phyloP scores from a whole-genome alignment of 768 basidiomycete species.

The Dendrothele bispora region DNA sequence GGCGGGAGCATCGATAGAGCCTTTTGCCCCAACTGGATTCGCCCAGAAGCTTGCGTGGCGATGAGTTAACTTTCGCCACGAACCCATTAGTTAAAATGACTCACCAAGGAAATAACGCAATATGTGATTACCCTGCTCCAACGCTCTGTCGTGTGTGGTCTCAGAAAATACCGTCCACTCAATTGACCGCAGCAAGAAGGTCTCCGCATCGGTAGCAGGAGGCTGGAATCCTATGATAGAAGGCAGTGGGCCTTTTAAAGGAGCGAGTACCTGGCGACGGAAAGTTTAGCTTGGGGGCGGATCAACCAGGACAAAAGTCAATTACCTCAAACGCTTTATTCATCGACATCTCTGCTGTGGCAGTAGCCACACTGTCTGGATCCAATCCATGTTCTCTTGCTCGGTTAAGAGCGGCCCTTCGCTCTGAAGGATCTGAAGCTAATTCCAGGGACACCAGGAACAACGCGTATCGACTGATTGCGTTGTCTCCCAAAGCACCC shows the following conservation, averaged over 20 bases:
- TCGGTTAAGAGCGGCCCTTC: conserved; percentile 66
- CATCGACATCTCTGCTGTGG: conserved; percentile 77
- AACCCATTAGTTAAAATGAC: conserved; percentile 14
- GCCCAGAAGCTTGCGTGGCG: conserved; percentile 59
- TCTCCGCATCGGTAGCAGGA: conserved; percentile 56
- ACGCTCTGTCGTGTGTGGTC: conserved; percentile 71
- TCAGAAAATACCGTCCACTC: conserved; percentile 90
- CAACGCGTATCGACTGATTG: conserved; percentile 87
- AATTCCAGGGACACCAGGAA: conserved; percentile 83
- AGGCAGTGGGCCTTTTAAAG: conserved; percentile 56
- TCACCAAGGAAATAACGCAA: conserved; percentile 87
- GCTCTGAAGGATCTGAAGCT: conserved; percentile 59
- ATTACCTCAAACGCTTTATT: conserved; percentile 66
- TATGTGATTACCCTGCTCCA: conserved; percentile 87
- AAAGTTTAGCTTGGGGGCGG: conserved; percentile 8
- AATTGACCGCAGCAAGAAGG: conserved; percentile 76
- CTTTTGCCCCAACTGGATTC: conserved; percentile 64
- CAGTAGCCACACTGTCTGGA: conserved; percentile 73
- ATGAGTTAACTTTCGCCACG: conserved; percentile 1
- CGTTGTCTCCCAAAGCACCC: conserved; percentile 85
- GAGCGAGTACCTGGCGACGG: conserved; percentile 46
- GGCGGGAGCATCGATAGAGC: conserved; percentile 61
- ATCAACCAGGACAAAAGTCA: conserved; percentile 4
- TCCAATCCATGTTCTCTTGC: conserved; percentile 87
- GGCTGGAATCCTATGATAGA: conserved; percentile 58